Percentiles rank a stretch among this genome's conserved stretches.
Evolutionary conservation across 2,329 filamentous ascomycete genomes (phyloP).

Genomic region (Neonectria coccinea): DNA sequence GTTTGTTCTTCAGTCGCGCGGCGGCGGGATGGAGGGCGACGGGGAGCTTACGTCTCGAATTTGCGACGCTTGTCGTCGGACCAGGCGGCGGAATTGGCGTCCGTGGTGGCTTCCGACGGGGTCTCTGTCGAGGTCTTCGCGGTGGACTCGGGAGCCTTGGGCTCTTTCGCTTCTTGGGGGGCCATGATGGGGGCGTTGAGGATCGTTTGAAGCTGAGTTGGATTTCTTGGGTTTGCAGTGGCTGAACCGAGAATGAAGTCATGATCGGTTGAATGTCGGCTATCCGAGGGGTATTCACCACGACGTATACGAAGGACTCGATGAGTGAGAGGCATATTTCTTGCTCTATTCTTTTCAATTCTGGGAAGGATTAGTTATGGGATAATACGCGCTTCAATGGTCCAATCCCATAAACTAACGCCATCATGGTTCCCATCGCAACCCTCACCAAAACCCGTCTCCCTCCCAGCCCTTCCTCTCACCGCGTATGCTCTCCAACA

Average conservation of each 20-base stretch:
- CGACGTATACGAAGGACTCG: not conserved
- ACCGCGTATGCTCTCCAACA: constrained; percentile 43
- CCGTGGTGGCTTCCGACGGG: not conserved
- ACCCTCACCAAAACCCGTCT: constrained; percentile 40
- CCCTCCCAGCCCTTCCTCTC: constrained; percentile 32
- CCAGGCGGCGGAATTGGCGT: constrained; percentile 59
- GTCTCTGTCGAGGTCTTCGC: not conserved
- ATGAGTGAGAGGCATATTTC: not conserved
- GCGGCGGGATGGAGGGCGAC: not conserved
- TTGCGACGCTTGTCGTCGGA: constrained; percentile 70
- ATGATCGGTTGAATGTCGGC: constrained; percentile 35
- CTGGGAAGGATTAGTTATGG: not conserved
- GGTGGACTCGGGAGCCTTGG: constrained; percentile 22
- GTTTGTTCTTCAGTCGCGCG: constrained; percentile 20
- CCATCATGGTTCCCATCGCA: not conserved
- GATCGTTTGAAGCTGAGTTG: constrained; percentile 1
- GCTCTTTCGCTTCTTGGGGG: constrained; percentile 33
- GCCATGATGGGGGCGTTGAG: constrained; percentile 14
- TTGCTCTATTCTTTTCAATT: constrained; percentile 25
- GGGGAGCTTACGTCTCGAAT: constrained; percentile 69
- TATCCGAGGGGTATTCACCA: constrained; percentile 6
- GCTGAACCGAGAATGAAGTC: constrained; percentile 28
- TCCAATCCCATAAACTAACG: not conserved
- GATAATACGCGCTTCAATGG: not conserved
- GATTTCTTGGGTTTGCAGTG: not conserved